phyloP scores from a whole-genome alignment of 805 yeast genomes.

The Kluyveromyces starmeri region DNA sequence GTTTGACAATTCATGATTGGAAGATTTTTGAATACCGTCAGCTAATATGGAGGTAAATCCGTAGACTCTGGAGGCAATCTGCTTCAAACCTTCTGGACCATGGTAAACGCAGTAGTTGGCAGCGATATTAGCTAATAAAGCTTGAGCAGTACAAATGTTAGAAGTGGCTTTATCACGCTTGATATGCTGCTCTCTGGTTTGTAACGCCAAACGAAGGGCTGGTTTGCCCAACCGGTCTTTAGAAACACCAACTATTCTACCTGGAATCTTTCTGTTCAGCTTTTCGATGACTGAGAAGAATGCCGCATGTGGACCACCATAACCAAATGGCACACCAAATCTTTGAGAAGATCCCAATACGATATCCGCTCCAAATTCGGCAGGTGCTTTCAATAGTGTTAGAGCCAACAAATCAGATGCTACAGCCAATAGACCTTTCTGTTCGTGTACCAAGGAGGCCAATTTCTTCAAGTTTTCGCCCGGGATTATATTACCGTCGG shows the following conservation, averaged over 20 bases:
- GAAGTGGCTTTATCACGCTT: slow-evolving; percentile 97
- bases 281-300: slow-evolving; percentile 82
- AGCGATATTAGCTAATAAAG: slow-evolving; percentile 87
- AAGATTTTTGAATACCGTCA: slow-evolving; percentile 34
- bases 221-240: slow-evolving; percentile 83
- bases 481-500: slow-evolving; percentile 62
- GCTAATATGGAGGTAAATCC: slow-evolving; percentile 72
- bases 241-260: slow-evolving; percentile 87
- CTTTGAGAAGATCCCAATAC: slow-evolving; percentile 90
- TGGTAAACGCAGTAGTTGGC: slow-evolving; percentile 95
- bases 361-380: slow-evolving; percentile 82
- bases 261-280: slow-evolving; percentile 89
- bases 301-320: slow-evolving; percentile 99
- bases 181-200: slow-evolving; percentile 97
- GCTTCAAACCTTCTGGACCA: slow-evolving; percentile 77
- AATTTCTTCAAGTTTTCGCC: slow-evolving; percentile 42
- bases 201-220: slow-evolving; percentile 89
- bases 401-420: slow-evolving; percentile 92
- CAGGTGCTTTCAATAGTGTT: slow-evolving; percentile 77
- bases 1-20: slow-evolving; percentile 44
- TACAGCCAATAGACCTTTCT: slow-evolving; percentile 69
- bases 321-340: slow-evolving; percentile 96
- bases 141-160: slow-evolving; percentile 97
- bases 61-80: slow-evolving; percentile 69
- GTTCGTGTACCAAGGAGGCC: slow-evolving; percentile 55